Percentiles rank a stretch among this genome's conserved stretches.
Conservation (phyloP, 495 filamentous ascomycete species). For the Trichoderma gamsii region DNA sequence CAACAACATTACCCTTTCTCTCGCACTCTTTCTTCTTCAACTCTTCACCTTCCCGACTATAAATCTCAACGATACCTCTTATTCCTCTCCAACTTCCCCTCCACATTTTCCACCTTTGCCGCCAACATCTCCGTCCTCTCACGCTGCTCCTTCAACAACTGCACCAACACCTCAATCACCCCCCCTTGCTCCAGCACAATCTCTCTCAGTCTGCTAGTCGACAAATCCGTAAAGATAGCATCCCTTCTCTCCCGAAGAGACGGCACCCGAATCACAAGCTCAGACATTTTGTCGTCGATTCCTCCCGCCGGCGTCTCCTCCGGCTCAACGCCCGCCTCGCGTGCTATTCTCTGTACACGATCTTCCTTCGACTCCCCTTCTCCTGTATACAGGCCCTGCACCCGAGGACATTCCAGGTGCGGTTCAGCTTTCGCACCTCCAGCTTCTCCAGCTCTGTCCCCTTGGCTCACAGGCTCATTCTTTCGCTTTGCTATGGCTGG, state of each 20-base stretch:
- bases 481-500: neutral
- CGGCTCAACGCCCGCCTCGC: neutral
- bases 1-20: neutral
- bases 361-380: neutral
- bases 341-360: neutral
- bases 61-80: neutral
- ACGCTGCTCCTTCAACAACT: neutral
- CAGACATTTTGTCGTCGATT: neutral
- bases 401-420: neutral
- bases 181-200: neutral
- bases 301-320: neutral
- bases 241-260: neutral
- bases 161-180: neutral
- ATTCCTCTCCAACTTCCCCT: neutral
- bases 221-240: neutral
- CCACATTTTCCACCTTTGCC: neutral
- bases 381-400: neutral
- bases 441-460: neutral
- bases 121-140: neutral
- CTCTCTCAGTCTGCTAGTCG: neutral
- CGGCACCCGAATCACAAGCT: neutral
- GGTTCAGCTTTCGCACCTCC: too few species aligned
- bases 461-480: neutral
- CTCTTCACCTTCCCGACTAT: neutral
- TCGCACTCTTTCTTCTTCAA: neutral